Evolutionary conservation across 1,284 basidiomycete genomes (phyloP).

Genomic region (Rhodotorula sp.): DNA sequence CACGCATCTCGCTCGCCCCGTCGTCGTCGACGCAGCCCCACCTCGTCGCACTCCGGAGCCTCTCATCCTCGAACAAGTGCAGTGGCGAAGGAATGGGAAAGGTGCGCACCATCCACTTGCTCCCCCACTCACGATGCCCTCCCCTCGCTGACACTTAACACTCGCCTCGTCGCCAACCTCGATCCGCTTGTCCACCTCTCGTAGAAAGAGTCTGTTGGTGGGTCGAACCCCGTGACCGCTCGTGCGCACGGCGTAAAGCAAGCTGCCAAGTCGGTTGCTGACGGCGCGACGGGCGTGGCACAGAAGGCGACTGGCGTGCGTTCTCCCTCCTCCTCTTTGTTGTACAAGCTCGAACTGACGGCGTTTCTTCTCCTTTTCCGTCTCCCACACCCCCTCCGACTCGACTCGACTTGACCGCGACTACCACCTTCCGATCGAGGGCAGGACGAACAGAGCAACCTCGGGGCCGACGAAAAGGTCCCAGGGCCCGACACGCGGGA

Average conservation of each 20-base stretch:
- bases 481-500: constrained; percentile 13
- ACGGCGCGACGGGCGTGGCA: constrained; percentile 4
- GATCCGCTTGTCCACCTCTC: too few species aligned
- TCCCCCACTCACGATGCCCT: too few species aligned
- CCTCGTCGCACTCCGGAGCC: too few species aligned
- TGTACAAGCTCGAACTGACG: not conserved
- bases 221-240: constrained; percentile 9
- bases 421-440: not conserved
- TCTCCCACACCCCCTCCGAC: too few species aligned
- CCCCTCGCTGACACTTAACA: too few species aligned
- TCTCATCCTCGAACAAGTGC: too few species aligned
- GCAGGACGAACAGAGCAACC: constrained; percentile 6
- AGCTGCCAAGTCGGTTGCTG: constrained; percentile 10
- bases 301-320: constrained; percentile 21
- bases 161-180: not conserved
- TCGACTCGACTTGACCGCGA: accelerated
- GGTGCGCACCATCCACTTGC: too few species aligned
- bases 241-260: constrained; percentile 10
- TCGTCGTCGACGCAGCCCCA: not conserved
- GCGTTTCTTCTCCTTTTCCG: not conserved
- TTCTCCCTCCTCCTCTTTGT: not conserved
- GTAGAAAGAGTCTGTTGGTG: constrained; percentile 19
- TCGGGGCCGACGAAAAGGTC: constrained; percentile 1
- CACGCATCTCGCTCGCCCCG: not conserved
- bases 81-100: too few species aligned